Base-by-base conservation (phyloP, 1,284 basidiomycete genomes). In the Chiua sp. region DNA sequence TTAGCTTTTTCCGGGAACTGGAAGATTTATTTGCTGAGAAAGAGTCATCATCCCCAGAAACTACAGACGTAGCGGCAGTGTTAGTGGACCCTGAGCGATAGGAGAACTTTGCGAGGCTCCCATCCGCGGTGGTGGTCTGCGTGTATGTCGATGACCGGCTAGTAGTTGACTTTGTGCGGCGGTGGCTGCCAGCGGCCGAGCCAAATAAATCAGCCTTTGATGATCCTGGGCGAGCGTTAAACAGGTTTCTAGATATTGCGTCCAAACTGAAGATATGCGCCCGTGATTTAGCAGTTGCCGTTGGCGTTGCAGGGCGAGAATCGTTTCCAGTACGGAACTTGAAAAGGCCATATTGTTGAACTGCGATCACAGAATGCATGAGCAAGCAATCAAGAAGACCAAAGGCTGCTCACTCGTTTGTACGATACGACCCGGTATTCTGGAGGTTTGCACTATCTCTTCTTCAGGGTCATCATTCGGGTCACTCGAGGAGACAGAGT, bases 271-370 rank as follows among this genome's bases (percentile, higher is more conserved):
- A 93, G 59, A 93, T 92, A 18, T 90, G 87, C 3, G 88, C 90
- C 62, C 90, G 87, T 5, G 92, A 89, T 50, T 90, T 87, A 18
- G 80, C 74, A 42, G 66, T 78, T 11, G 86, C 83, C 0, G 91
- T 92, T 1, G 94, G 94, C 0, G 94, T 96, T 1, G 87, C 85
- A 12, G 94, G 94, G 22, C 83, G 75, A 30, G 94, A 96, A 61
- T 84, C 87, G 55, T 82, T 83, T 47, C 87, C 87, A 0, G 91
- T 92, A 37, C 84, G 83, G 75, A 95, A 94, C 69, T 91, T 88
- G 77, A 94, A 96, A 56, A 96, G 75, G 13, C 93, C 92, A 65
- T 87, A 93, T 70, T 91, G 91, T 69, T 96, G 91, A 59, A 94
- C 93, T 96, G 62, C 3, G 63, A 59, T 48, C 57, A 47, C 10